phyloP scores from a whole-genome alignment of 805 yeast species.

The Cyberlindnera petersonii region DNA sequence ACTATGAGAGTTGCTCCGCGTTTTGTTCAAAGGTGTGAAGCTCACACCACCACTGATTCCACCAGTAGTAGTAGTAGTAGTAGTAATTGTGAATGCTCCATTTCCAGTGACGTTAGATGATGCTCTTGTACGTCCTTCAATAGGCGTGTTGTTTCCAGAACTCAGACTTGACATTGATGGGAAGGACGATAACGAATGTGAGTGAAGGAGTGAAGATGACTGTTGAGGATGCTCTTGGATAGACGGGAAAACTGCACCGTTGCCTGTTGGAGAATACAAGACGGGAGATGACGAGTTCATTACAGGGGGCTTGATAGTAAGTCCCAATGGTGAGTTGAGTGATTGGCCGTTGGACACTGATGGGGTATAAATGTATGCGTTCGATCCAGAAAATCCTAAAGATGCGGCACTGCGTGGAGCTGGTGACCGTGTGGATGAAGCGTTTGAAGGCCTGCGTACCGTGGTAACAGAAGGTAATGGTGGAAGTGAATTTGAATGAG shows the following conservation, averaged over 20 bases:
- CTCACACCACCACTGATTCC: conserved; percentile 1
- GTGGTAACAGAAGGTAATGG: conserved; percentile 34
- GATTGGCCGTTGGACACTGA: conserved; percentile 5
- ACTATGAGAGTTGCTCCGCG: conserved; percentile 16
- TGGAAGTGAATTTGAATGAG: conserved; percentile 29
- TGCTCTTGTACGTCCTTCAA: conserved; percentile 12
- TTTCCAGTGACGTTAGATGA: conserved; percentile 5
- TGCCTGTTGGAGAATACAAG: conserved; percentile 23
- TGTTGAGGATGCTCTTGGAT: conserved; percentile 15
- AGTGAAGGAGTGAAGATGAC: conserved; percentile 1
- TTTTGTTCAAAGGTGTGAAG: conserved; percentile 13
- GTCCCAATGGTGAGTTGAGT: conserved; percentile 7
- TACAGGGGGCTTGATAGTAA: conserved; percentile 22
- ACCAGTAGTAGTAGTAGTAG: no score
- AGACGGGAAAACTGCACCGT: conserved; percentile 12
- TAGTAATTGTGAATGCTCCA: no score
- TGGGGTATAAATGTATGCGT: conserved; percentile 26
- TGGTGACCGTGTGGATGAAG: conserved; percentile 27
- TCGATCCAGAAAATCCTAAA: conserved; percentile 22
- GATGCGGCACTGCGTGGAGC: conserved; percentile 25
- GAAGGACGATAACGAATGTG: conserved; percentile 19
- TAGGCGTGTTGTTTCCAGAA: conserved; percentile 16
- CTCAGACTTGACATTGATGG: conserved; percentile 25
- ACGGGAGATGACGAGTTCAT: conserved; percentile 24
- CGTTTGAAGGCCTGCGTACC: conserved; percentile 25